A percentile compares a stretch with the other conserved stretches of the same genome.
phyloP scores from a whole-genome alignment of 805 yeast species.

The Saccharomycopsis sp. region DNA sequence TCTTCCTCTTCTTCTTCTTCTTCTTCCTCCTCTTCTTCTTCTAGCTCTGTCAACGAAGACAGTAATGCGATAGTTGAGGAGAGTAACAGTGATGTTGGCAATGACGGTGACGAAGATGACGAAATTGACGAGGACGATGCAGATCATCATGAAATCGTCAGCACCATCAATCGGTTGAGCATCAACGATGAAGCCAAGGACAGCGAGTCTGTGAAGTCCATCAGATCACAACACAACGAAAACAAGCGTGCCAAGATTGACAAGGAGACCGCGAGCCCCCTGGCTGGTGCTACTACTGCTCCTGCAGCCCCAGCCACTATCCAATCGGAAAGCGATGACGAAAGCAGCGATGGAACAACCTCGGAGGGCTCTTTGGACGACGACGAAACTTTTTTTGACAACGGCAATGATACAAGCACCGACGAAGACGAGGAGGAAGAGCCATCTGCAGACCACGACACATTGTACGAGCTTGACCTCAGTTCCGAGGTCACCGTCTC shows the following conservation, averaged over 20 bases:
- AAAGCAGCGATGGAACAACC: too few relatives aligned
- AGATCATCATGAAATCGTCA: slow-evolving; percentile 1
- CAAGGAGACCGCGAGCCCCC: slow-evolving; percentile 3
- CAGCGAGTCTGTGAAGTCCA: slow-evolving; percentile 10
- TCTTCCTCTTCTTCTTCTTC: too few relatives aligned
- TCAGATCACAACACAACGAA: slow-evolving; percentile 23
- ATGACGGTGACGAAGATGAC: slow-evolving; percentile 2
- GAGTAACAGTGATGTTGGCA: too few relatives aligned
- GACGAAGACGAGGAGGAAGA: slow-evolving; percentile 19
- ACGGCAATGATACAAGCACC: slow-evolving; percentile 14
- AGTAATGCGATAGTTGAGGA: neutral
- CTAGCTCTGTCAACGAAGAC: too few relatives aligned
- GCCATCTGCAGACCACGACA: too few relatives aligned
- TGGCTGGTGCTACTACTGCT: slow-evolving; percentile 10
- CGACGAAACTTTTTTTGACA: slow-evolving; percentile 18
- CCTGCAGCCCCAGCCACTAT: too few relatives aligned
- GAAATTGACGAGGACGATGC: neutral
- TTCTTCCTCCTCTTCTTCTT: too few relatives aligned
- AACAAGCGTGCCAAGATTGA: slow-evolving; percentile 21
- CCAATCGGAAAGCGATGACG: slow-evolving; percentile 15
- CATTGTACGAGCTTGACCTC: slow-evolving; percentile 7
- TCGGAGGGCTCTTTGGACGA: slow-evolving; percentile 18
- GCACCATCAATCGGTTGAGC: slow-evolving; percentile 18
- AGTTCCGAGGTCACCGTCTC: slow-evolving; percentile 20
- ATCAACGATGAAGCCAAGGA: slow-evolving; percentile 16